Evolutionary conservation across 768 basidiomycete species (phyloP), one percentile per base, ranked within the genome.

Genomic region (Pisolithus marmoratus): DNA sequence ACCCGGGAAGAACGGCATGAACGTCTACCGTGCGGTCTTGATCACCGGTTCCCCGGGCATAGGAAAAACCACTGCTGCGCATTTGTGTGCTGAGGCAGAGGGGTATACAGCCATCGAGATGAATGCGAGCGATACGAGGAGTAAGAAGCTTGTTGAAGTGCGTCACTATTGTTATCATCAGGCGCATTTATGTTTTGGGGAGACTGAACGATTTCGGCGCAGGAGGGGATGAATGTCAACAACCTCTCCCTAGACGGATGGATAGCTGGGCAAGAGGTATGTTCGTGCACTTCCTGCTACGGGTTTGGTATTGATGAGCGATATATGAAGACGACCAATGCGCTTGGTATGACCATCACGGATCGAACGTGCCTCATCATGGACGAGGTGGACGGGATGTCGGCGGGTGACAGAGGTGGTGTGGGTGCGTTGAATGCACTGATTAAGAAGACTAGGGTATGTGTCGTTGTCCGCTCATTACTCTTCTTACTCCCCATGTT

Each of bases 351-450:
- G 2, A 63, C 73, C 15, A 83, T 97, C 57, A 93, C 88, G 0
- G 81, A 88, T 59, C 82, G 76, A 64, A 81, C 88, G 0, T 91
- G 93, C 57, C 73, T 99, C 42, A 98, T 99, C 64, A 97, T 99
- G 95, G 96, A 99, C 62, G 96, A 99, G 66, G 95, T 98, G 2
- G 96, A 99, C 58, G 96, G 96, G 1, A 99, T 98, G 94, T 95
- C 93, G 5, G 90, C 90, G 3, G 96, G 96, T 17, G 96, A 99
- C 68, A 79, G 96, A 42, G 96, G 96, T 15, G 96, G 96, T 50
- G 90, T 98, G 2, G 95, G 92, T 22, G 96, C 96, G 6, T 65
- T 99, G 58, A 92, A 92, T 52, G 84, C 84, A 0, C 63, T 99
- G 54, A 95, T 99, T 60, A 93, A 87, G 72, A 97, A 95, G 75